Evolutionary conservation across 2,329 filamentous ascomycete species (phyloP).

Genomic region (Alternaria metachromatica): DNA sequence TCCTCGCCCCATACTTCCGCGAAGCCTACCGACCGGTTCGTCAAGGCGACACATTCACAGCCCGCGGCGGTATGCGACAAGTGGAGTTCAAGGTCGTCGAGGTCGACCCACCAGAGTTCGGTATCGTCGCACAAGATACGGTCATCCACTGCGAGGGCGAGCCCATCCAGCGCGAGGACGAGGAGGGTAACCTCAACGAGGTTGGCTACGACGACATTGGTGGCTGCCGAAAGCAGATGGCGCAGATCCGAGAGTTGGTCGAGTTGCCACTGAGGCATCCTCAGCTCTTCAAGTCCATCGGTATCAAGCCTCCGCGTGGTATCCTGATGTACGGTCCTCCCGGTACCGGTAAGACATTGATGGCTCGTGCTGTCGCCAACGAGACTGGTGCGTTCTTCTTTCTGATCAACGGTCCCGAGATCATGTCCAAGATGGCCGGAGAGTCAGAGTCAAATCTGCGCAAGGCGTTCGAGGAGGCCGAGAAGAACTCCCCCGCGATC

Average conservation of each 20-base stretch:
- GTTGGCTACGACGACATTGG: slow-evolving; percentile 99
- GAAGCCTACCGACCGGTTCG: slow-evolving; percentile 97
- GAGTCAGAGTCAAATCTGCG: slow-evolving; percentile 98
- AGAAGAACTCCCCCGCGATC: slow-evolving; percentile 99
- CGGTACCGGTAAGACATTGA: slow-evolving; percentile 98
- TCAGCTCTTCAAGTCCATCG: slow-evolving; percentile 99
- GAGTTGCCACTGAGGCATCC: slow-evolving; percentile 96
- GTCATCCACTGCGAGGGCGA: slow-evolving; percentile 99
- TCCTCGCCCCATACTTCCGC: slow-evolving; percentile 98
- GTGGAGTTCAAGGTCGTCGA: slow-evolving; percentile 99
- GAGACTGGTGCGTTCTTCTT: slow-evolving; percentile 99
- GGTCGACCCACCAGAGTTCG: slow-evolving; percentile 97
- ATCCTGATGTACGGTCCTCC: slow-evolving; percentile 93
- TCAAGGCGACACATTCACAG: slow-evolving; percentile 97
- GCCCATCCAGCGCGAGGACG: slow-evolving; percentile 95
- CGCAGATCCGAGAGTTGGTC: slow-evolving; percentile 97
- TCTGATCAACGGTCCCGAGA: slow-evolving; percentile 98
- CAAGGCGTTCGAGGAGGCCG: slow-evolving; percentile 99
- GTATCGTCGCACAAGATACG: slow-evolving; percentile 97
- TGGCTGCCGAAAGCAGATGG: slow-evolving; percentile 99
- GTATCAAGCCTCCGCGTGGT: slow-evolving; percentile 98
- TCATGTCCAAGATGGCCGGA: slow-evolving; percentile 99
- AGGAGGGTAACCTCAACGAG: slow-evolving; percentile 99
- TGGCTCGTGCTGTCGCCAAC: slow-evolving; percentile 98
- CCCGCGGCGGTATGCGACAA: slow-evolving; percentile 96